phyloP scores from a whole-genome alignment of 2,329 filamentous ascomycete genomes.

The Tolypocladium album region DNA sequence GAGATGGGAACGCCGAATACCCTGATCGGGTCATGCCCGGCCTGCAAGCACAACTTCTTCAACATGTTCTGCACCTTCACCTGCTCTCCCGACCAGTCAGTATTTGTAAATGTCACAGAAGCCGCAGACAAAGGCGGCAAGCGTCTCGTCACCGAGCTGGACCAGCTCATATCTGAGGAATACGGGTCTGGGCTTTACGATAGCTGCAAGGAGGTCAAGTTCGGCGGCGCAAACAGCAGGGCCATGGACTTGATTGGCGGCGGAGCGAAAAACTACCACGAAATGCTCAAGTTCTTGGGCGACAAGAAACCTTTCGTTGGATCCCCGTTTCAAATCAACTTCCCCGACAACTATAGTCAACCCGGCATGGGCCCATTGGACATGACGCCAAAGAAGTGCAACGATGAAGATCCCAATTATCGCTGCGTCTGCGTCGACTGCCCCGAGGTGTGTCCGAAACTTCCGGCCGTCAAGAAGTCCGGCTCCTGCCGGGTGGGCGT shows the following conservation, averaged over 20 bases:
- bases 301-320: slow-evolving; percentile 76
- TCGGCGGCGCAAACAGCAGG: slow-evolving; percentile 83
- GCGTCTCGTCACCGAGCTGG: slow-evolving; percentile 71
- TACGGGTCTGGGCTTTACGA: slow-evolving; percentile 87
- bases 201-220: slow-evolving; percentile 98
- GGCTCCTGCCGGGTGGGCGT: slow-evolving; percentile 72
- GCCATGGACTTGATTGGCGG: slow-evolving; percentile 96
- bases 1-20: slow-evolving; percentile 81
- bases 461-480: slow-evolving; percentile 62
- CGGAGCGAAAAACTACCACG: slow-evolving; percentile 79
- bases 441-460: slow-evolving; percentile 68
- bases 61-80: slow-evolving; percentile 98
- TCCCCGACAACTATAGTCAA: slow-evolving; percentile 53
- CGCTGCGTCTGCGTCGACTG: slow-evolving; percentile 93
- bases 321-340: slow-evolving; percentile 98
- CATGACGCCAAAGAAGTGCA: slow-evolving; percentile 74
- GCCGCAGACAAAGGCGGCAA: slow-evolving; percentile 51
- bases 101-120: slow-evolving; percentile 87
- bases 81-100: slow-evolving; percentile 90
- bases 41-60: slow-evolving; percentile 97
- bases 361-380: slow-evolving; percentile 61
- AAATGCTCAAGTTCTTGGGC: slow-evolving; percentile 84
- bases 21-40: slow-evolving; percentile 87
- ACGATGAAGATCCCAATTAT: slow-evolving; percentile 76
- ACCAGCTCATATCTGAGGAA: slow-evolving; percentile 74